Percentiles rank a stretch among this genome's conserved stretches.
These are phyloP conservation scores for Kwoniella dendrophila DNA, from an alignment of 768 basidiomycete genomes.

Conservation along the genomic window DNA sequence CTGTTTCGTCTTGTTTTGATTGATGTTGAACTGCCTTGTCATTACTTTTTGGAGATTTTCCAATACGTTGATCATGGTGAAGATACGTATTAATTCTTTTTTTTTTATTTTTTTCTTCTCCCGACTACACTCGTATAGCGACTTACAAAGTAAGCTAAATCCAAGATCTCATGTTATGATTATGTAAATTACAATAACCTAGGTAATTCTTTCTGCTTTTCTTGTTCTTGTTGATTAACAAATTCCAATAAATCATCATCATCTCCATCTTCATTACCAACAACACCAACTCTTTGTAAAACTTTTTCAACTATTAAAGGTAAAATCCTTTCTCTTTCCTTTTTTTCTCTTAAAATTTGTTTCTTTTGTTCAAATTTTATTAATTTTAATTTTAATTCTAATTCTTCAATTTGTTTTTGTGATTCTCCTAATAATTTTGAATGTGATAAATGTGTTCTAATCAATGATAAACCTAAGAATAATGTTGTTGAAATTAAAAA, in stretches of 20 bases:
- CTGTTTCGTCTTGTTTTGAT: too few relatives aligned
- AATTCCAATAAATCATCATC: slow-evolving; percentile 19
- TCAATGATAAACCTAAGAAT: slow-evolving; percentile 50
- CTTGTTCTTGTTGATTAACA: not conserved
- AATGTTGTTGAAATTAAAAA: slow-evolving; percentile 48
- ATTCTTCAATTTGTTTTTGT: slow-evolving; percentile 39
- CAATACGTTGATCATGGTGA: too few relatives aligned
- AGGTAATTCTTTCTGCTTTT: slow-evolving; percentile 15
- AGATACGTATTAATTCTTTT: too few relatives aligned
- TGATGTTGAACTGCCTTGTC: too few relatives aligned
- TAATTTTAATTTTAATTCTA: slow-evolving; percentile 44
- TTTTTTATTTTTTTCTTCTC: too few relatives aligned
- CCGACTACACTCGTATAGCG: too few relatives aligned
- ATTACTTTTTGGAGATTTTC: too few relatives aligned
- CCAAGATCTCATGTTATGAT: not conserved
- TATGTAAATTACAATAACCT: slow-evolving; percentile 17
- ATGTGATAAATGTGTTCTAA: slow-evolving; percentile 54
- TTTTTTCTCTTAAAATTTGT: slow-evolving; percentile 34
- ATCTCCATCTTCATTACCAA: slow-evolving; percentile 23
- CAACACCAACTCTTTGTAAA: slow-evolving; percentile 44
- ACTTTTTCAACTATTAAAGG: slow-evolving; percentile 50
- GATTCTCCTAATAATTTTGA: slow-evolving; percentile 41
- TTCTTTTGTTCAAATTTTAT: slow-evolving; percentile 27
- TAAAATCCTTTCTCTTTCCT: slow-evolving; percentile 45
- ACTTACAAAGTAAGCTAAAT: not conserved